These are phyloP conservation scores for Russula ochroleuca DNA, from an alignment of 768 basidiomycete genomes.

Conservation along the genomic window DNA sequence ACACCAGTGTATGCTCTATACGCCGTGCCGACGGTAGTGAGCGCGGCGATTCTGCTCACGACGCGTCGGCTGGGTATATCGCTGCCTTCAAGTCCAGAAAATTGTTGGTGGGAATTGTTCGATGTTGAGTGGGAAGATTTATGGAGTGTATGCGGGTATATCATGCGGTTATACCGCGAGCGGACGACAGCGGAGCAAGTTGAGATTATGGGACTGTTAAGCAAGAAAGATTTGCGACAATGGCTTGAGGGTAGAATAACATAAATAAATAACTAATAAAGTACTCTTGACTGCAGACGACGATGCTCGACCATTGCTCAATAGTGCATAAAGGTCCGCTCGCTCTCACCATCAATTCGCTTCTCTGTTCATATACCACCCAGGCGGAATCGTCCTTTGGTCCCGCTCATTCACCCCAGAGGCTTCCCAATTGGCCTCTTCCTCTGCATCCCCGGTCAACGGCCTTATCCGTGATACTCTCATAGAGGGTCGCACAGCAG, in stretches of 20 bases:
- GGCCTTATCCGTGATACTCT: constrained; percentile 85
- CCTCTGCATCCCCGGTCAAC: constrained; percentile 79
- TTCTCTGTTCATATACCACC: neutral
- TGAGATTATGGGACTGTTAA: constrained; percentile 53
- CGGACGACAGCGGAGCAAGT: constrained; percentile 45
- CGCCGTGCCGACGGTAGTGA: constrained; percentile 84
- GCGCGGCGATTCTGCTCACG: constrained; percentile 82
- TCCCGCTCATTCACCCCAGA: constrained; percentile 91
- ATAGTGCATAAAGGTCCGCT: constrained; percentile 84
- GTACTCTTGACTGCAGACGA: neutral
- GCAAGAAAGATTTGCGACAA: constrained; percentile 72
- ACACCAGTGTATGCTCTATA: constrained; percentile 91
- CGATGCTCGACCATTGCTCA: constrained; percentile 93
- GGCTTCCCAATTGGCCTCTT: constrained; percentile 61
- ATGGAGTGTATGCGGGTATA: constrained; percentile 75
- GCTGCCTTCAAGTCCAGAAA: constrained; percentile 64
- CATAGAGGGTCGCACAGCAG: constrained; percentile 81
- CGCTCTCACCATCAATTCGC: neutral
- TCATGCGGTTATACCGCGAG: constrained; percentile 74
- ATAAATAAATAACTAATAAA: constrained; percentile 19
- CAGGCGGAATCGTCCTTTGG: constrained; percentile 93
- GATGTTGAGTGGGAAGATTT: constrained; percentile 89
- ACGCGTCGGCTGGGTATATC: constrained; percentile 67
- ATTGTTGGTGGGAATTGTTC: constrained; percentile 92
- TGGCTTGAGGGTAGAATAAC: constrained; percentile 63